phyloP scores from a whole-genome alignment of 805 yeast species.

The Kodamaea fukazawae region DNA sequence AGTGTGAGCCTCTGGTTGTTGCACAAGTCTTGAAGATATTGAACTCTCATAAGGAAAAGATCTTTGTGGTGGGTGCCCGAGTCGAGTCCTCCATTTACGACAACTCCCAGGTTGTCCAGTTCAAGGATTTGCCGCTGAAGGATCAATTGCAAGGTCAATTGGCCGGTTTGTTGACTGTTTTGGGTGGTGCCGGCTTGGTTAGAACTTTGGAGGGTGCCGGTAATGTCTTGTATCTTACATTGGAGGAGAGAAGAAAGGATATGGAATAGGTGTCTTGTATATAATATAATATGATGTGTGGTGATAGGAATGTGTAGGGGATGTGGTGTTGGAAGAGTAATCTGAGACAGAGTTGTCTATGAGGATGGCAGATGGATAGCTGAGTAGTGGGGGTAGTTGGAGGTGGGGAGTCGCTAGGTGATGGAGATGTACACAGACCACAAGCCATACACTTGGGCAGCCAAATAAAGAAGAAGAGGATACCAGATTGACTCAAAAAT shows the following conservation, averaged over 20 bases:
- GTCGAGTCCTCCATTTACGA: slow-evolving; percentile 61
- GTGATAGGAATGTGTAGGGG: no score
- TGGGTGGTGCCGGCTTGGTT: slow-evolving; percentile 88
- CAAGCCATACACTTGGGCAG: no score
- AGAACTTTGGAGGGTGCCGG: slow-evolving; percentile 73
- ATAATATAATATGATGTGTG: not conserved
- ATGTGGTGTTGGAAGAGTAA: no score
- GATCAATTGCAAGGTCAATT: slow-evolving; percentile 76
- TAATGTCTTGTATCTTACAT: slow-evolving; percentile 65
- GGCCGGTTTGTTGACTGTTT: slow-evolving; percentile 74
- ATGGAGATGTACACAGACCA: no score
- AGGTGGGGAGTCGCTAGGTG: no score
- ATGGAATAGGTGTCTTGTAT: slow-evolving; percentile 17
- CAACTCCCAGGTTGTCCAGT: slow-evolving; percentile 50
- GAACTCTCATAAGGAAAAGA: slow-evolving; percentile 63
- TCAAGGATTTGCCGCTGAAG: slow-evolving; percentile 72
- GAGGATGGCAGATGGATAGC: no score
- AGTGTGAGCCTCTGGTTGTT: slow-evolving; percentile 68
- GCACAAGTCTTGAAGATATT: slow-evolving; percentile 59
- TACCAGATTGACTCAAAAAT: no score
- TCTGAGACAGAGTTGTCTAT: no score
- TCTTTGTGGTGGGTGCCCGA: slow-evolving; percentile 83
- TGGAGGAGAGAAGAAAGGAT: slow-evolving; percentile 60
- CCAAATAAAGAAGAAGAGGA: no score
- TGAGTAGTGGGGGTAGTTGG: no score